Base-by-base conservation (phyloP, 1,284 basidiomycete genomes). In the Tilletia caries region DNA sequence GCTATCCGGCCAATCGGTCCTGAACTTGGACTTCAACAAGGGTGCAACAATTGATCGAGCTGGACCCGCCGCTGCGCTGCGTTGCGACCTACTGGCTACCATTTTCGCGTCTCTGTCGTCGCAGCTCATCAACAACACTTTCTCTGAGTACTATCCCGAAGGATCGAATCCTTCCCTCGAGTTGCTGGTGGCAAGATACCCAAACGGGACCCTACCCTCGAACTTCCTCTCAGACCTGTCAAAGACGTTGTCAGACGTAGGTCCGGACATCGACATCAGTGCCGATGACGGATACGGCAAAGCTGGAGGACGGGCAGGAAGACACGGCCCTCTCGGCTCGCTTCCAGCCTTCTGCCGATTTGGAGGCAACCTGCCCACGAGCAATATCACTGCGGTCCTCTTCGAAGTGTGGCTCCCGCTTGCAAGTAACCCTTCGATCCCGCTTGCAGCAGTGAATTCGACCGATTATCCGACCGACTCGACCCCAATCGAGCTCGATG, bases 331-430 rank as follows among this genome's bases (percentile, higher is more conserved):
- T 1, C 68, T 70, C 5, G 73, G 73, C n/a, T 67, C 67, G 10
- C 48, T 75, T 29, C 73, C 73, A 2, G 70, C 72, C 23, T 75
- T 75, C 52, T 75, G 73, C 48, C 68, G 73, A 15, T 73, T 71
- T 52, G 73, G 72, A 2, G 67, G 60, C 43, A 52, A 46, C 44
- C 68, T 73, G 41, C 20, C 33, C 13, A 73, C 73, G 1, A 64
- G 50, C 52, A 6, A 33, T n/a, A 2, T 73, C 6, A 75, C 73
- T 0, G 18, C 37, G 25, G 72, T 69, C 33, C 65, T 73, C 12
- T 64, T 64, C 13, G 73, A 75, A 43, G 73, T 73, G 13, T 75
- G 73, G 73, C 29, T 75, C 2, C 73, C 68, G 32, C 18, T 72
- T 18, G 68, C 65, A 12, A 43, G 41, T 5, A 37, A 71, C 34